Percentiles rank a stretch among this genome's conserved stretches.
These are phyloP conservation scores for Rhododendron vialii DNA, from an alignment of 148 eudicot genomes.

Conservation along the genomic window DNA sequence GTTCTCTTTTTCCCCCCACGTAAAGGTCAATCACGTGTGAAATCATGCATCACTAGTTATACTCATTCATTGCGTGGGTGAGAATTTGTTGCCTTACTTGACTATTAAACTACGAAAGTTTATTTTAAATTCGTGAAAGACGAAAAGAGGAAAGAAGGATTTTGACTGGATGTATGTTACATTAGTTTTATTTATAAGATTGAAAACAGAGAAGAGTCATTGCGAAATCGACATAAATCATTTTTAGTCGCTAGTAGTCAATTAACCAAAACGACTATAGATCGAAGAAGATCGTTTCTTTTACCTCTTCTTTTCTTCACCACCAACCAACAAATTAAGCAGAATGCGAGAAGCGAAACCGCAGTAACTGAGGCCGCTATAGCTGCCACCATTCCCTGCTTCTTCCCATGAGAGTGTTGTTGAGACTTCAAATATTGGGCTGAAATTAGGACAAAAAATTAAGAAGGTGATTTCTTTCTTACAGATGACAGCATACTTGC, in stretches of 20 bases:
- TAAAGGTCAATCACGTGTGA: neutral
- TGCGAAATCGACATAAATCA: neutral
- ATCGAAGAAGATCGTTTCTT: neutral
- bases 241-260: neutral
- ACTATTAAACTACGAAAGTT: neutral
- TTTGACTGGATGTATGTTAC: neutral
- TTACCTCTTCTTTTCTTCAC: constrained; percentile 33
- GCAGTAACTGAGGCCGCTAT: constrained; percentile 19
- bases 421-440: neutral
- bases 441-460: neutral
- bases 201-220: neutral
- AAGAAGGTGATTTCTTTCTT: neutral
- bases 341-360: constrained; percentile 9
- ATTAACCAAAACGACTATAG: neutral
- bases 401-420: neutral
- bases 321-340: constrained; percentile 14
- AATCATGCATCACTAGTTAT: neutral
- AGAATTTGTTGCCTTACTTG: neutral
- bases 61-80: no score
- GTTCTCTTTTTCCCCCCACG: neutral
- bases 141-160: no score
- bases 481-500: neutral
- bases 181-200: neutral
- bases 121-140: no score
- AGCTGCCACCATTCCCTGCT: neutral